A percentile compares a stretch with the other conserved stretches of the same genome.
These are phyloP conservation scores for Penicillium verrucosum DNA, from an alignment of 2,329 filamentous ascomycete genomes.

Conservation along the genomic window DNA sequence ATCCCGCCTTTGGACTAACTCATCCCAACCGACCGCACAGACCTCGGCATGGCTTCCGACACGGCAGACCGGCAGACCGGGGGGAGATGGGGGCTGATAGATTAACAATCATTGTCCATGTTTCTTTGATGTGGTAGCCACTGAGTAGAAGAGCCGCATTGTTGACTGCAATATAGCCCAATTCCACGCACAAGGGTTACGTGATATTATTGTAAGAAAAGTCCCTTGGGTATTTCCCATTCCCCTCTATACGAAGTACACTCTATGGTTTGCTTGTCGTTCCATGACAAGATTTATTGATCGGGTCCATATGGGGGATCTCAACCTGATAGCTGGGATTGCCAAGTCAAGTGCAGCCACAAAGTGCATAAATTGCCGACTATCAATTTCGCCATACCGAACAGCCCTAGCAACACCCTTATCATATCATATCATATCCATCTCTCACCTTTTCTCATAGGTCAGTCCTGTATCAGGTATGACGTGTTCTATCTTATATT, in stretches of 20 bases:
- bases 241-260: too few species aligned
- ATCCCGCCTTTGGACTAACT: not conserved
- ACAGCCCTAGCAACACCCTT: not conserved
- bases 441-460: conserved; percentile 4
- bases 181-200: not conserved
- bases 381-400: not conserved
- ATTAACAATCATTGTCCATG: not conserved
- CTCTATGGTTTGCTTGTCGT: too few species aligned
- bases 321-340: not conserved
- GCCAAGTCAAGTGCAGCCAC: not conserved
- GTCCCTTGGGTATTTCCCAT: too few species aligned
- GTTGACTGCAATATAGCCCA: not conserved
- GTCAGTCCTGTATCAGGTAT: not conserved
- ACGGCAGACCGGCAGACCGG: not conserved
- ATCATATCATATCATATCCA: not conserved
- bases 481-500: conserved; percentile 5
- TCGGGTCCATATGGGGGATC: not conserved
- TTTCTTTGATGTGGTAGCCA: not conserved
- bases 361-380: not conserved
- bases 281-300: not conserved
- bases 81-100: too few species aligned
- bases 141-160: not conserved
- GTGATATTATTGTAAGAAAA: not conserved
- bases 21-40: too few species aligned
- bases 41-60: too few species aligned